Conservation (phyloP, 495 filamentous ascomycete species). For the Aspergillus coremiiformis region DNA sequence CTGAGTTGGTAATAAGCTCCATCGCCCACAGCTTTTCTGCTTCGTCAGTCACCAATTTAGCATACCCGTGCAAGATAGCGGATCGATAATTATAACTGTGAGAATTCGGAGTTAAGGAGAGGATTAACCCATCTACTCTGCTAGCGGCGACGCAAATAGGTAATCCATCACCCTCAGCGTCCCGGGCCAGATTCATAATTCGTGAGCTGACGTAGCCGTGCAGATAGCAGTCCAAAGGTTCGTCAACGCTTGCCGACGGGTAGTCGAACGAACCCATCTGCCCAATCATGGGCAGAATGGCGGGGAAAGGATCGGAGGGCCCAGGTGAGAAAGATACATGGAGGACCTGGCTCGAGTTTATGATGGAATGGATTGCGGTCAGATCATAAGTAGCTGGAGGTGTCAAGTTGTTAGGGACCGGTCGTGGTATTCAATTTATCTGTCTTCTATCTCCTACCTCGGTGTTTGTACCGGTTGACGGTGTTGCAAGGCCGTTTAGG, state of each 20-base stretch:
- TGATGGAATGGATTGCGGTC: slow-evolving; percentile 67
- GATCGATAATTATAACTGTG: slow-evolving; percentile 90
- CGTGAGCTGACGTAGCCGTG: slow-evolving; percentile 83
- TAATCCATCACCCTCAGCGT: slow-evolving; percentile 43
- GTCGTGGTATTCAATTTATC: not conserved
- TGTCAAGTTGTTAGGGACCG: not conserved
- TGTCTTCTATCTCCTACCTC: slow-evolving; percentile 43
- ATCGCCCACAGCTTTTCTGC: slow-evolving; percentile 80
- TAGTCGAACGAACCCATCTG: slow-evolving; percentile 65
- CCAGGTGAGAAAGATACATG: slow-evolving; percentile 73
- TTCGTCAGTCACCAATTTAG: slow-evolving; percentile 53
- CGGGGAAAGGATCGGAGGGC: slow-evolving; percentile 60
- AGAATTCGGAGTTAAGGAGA: slow-evolving; percentile 67
- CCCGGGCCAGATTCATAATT: slow-evolving; percentile 61
- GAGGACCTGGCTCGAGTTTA: slow-evolving; percentile 69
- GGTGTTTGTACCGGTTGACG: slow-evolving; percentile 60
- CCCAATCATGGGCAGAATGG: slow-evolving; percentile 82
- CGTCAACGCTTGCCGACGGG: slow-evolving; percentile 54
- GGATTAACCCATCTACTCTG: slow-evolving; percentile 65
- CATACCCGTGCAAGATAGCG: slow-evolving; percentile 71
- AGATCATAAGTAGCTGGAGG: slow-evolving; percentile 63
- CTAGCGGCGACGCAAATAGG: slow-evolving; percentile 61
- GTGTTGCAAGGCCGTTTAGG: slow-evolving; percentile 61
- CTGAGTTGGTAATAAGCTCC: slow-evolving; percentile 69
- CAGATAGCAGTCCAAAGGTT: slow-evolving; percentile 72